Evolutionary conservation across 2,329 filamentous ascomycete species (phyloP).

Genomic region (Scopulariopsis brevicaulis): DNA sequence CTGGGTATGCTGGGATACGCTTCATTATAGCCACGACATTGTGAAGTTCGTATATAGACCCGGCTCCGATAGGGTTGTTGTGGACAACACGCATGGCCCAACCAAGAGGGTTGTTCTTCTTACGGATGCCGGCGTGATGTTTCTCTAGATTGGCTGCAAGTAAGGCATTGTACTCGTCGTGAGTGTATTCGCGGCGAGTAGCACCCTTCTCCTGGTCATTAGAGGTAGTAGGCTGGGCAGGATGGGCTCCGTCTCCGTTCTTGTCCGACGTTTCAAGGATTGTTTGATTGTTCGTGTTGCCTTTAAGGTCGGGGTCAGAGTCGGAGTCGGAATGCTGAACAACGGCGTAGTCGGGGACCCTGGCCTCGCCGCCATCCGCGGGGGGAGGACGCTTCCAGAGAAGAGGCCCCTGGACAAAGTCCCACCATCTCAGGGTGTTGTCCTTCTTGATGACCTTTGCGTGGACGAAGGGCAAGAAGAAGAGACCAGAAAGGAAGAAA

Average conservation of each 20-base stretch:
- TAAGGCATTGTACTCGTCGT: conserved; percentile 49
- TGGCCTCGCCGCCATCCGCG: conserved; percentile 31
- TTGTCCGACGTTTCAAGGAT: conserved; percentile 23
- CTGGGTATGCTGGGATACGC: conserved; percentile 58
- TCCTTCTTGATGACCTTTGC: conserved; percentile 59
- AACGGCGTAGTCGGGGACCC: conserved; percentile 67
- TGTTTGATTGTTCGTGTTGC: conserved; percentile 12
- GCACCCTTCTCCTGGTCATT: conserved; percentile 30
- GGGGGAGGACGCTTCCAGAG: conserved; percentile 49
- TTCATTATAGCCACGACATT: conserved; percentile 54
- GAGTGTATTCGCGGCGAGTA: conserved; percentile 32
- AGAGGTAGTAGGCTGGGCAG: conserved; percentile 23
- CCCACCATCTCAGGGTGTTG: conserved; percentile 50
- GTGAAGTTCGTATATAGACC: conserved; percentile 61
- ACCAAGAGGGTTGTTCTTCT: conserved; percentile 56
- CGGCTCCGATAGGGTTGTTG: conserved; percentile 61
- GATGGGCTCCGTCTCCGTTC: conserved; percentile 28
- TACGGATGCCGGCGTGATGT: conserved; percentile 52
- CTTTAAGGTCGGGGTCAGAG: conserved; percentile 11
- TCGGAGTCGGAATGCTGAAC: conserved; percentile 36
- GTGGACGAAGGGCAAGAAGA: conserved; percentile 65
- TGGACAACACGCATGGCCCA: conserved; percentile 74
- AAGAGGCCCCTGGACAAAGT: conserved; percentile 50
- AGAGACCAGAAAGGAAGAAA: conserved; percentile 46
- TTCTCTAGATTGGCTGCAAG: conserved; percentile 41